A percentile compares a stretch with the other conserved stretches of the same genome.
phyloP scores from a whole-genome alignment of 2,329 filamentous ascomycete species.

The Dactylella cylindrospora region DNA sequence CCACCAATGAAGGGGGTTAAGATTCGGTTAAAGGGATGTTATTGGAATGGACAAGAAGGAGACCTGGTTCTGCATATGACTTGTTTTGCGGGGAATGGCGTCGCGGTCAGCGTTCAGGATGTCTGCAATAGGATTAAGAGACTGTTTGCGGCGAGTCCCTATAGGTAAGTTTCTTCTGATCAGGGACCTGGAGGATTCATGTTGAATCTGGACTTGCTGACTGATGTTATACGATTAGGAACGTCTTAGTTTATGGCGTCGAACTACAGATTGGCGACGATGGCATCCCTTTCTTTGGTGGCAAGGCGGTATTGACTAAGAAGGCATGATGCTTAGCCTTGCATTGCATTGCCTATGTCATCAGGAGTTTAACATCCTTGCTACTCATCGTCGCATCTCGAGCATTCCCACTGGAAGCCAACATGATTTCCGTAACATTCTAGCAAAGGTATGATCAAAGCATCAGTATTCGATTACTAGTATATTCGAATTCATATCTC shows the following conservation, averaged over 20 bases:
- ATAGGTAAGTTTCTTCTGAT: conserved; percentile 23
- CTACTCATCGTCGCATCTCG: too few species aligned
- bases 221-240: conserved; percentile 17
- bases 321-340: conserved; percentile 29
- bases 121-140: conserved; percentile 42
- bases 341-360: too few species aligned
- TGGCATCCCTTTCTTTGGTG: conserved; percentile 24
- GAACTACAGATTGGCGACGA: conserved; percentile 39
- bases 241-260: conserved; percentile 36
- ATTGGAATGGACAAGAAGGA: conserved; percentile 42
- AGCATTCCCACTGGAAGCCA: too few species aligned
- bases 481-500: too few species aligned
- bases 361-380: too few species aligned
- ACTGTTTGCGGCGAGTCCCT: conserved; percentile 38
- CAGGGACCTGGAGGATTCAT: neutral
- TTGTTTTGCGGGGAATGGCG: conserved; percentile 39
- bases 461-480: too few species aligned
- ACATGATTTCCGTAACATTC: too few species aligned
- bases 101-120: conserved; percentile 34
- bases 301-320: conserved; percentile 40
- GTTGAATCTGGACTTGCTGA: neutral
- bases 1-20: conserved; percentile 41
- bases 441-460: too few species aligned
- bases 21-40: conserved; percentile 39
- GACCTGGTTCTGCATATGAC: conserved; percentile 43